phyloP scores from a whole-genome alignment of 2,329 filamentous ascomycete genomes.

The Arthrobotrys sinensis region DNA sequence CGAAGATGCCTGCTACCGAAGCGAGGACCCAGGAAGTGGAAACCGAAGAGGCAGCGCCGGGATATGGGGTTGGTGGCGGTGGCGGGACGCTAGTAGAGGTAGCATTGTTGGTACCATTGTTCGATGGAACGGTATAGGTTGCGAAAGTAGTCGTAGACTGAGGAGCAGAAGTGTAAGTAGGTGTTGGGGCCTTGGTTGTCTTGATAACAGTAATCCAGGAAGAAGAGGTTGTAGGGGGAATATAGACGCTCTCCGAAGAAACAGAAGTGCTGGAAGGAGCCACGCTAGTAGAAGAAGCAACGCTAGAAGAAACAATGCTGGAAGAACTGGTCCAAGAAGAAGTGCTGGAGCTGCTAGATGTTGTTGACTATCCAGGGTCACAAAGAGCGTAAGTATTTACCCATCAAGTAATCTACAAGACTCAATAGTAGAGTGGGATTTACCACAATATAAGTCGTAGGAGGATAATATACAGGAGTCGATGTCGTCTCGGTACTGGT shows the following conservation, averaged over 20 bases:
- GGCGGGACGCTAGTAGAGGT: constrained; percentile 27
- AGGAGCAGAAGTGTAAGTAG: constrained; percentile 52
- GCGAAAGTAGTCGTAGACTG: constrained; percentile 43
- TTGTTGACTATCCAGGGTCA: constrained; percentile 51
- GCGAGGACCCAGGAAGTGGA: constrained; percentile 55
- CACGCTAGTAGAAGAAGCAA: constrained; percentile 36
- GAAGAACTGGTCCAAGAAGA: constrained; percentile 36
- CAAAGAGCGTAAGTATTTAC: constrained; percentile 50
- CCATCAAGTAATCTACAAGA: constrained; percentile 38
- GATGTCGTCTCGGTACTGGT: constrained; percentile 27
- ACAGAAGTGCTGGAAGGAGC: constrained; percentile 44
- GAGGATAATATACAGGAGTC: constrained; percentile 54
- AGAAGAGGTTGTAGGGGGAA: constrained; percentile 35
- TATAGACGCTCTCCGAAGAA: constrained; percentile 39
- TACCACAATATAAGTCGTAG: constrained; percentile 47
- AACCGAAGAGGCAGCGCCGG: constrained; percentile 55
- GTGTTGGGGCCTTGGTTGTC: constrained; percentile 42
- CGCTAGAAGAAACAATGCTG: constrained; percentile 41
- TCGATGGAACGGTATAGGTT: constrained; percentile 37
- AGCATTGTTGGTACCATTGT: constrained; percentile 32
- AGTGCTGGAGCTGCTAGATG: constrained; percentile 42
- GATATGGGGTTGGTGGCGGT: constrained; percentile 51
- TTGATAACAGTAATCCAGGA: constrained; percentile 54
- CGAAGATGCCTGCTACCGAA: constrained; percentile 51
- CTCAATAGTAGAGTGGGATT: constrained; percentile 29